Conservation (phyloP, 1,284 basidiomycete species). For the Boletus austroedulis region DNA sequence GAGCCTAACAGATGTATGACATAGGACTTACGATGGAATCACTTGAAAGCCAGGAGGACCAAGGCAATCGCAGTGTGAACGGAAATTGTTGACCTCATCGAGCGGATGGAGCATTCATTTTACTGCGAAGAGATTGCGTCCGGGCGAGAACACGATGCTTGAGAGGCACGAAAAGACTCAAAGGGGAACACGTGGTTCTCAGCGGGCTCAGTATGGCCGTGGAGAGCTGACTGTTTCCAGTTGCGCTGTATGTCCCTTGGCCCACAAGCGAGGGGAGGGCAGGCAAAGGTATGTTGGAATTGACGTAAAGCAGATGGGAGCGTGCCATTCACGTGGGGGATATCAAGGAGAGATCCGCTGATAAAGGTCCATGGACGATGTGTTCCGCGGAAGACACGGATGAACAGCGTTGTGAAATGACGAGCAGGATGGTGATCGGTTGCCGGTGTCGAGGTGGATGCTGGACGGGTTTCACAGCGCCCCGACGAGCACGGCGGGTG, state of each 20-base stretch:
- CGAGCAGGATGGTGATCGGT: not conserved
- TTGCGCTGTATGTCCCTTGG: constrained; percentile 25
- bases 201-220: constrained; percentile 28
- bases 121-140: constrained; percentile 6
- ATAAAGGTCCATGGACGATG: constrained; percentile 31
- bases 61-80: constrained; percentile 10
- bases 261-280: constrained; percentile 35
- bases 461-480: constrained; percentile 2
- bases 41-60: constrained; percentile 7
- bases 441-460: constrained; percentile 3
- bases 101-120: constrained; percentile 22
- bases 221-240: constrained; percentile 22
- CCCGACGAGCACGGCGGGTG: constrained; percentile 25
- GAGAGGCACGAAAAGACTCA: constrained; percentile 16
- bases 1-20: constrained; percentile 31
- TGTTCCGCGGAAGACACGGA: not conserved
- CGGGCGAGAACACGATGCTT: constrained; percentile 10
- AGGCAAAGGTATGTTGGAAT: constrained; percentile 31
- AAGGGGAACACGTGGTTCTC: constrained; percentile 12
- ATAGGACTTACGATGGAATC: constrained; percentile 15
- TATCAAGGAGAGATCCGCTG: constrained; percentile 31
- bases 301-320: constrained; percentile 33
- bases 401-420: not conserved
- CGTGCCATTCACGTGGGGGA: constrained; percentile 24
- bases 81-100: constrained; percentile 31